These are phyloP conservation scores for Colletotrichum eleusines DNA, from an alignment of 2,329 filamentous ascomycete genomes.

Conservation along the genomic window DNA sequence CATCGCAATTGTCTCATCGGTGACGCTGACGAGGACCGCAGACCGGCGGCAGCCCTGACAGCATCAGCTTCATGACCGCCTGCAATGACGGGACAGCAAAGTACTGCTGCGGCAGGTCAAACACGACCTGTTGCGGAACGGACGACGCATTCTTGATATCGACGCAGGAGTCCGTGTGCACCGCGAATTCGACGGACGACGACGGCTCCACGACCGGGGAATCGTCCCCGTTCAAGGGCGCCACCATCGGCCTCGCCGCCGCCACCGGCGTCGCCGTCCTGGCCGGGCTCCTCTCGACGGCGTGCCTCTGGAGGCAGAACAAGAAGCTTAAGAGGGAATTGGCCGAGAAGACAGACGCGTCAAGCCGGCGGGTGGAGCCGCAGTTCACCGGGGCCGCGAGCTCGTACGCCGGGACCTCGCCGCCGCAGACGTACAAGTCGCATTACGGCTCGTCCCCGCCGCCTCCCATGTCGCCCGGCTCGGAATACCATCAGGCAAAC, in stretches of 20 bases:
- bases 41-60: conserved; percentile 6
- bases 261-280: conserved; percentile 43
- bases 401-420: conserved; percentile 17
- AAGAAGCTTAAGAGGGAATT: conserved; percentile 41
- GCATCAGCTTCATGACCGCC: conserved; percentile 32
- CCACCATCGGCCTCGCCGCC: conserved; percentile 46
- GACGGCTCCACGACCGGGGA: conserved; percentile 28
- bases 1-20: background rate
- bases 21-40: background rate
- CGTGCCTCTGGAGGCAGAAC: conserved; percentile 44
- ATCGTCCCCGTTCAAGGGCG: conserved; percentile 41
- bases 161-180: conserved; percentile 44
- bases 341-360: conserved; percentile 18
- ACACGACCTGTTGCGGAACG: conserved; percentile 49
- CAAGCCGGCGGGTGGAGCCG: background rate
- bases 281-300: conserved; percentile 34
- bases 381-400: conserved; percentile 17
- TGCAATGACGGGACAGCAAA: conserved; percentile 46
- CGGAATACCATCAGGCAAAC: conserved; percentile 37
- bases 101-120: conserved; percentile 50
- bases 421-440: conserved; percentile 28
- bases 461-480: conserved; percentile 20
- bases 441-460: conserved; percentile 12
- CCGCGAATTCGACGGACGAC: conserved; percentile 16
- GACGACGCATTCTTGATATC: conserved; percentile 43